Evolutionary conservation across 2,329 filamentous ascomycete species (phyloP).

Genomic region (Fusarium mexicanum): DNA sequence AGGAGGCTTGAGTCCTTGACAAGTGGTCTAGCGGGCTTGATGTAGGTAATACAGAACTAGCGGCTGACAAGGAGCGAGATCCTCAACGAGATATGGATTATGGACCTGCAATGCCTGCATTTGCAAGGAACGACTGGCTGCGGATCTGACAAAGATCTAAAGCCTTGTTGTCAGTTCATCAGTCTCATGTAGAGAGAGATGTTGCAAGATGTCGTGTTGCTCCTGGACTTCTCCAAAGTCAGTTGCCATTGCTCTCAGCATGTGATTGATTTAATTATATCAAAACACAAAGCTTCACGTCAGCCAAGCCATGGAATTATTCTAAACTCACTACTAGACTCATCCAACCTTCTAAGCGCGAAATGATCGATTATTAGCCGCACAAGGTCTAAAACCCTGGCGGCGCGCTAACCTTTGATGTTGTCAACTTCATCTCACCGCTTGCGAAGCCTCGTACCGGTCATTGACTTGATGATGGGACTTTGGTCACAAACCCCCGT

Average conservation of each 20-base stretch:
- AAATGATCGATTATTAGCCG: constrained; percentile 31
- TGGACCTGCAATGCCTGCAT: constrained; percentile 11
- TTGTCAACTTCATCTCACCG: constrained; percentile 38
- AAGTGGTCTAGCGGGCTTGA: constrained; percentile 15
- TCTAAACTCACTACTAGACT: constrained; percentile 16
- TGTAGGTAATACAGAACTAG: constrained; percentile 16
- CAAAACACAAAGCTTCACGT: background rate
- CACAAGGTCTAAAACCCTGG: constrained; percentile 31
- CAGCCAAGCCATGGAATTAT: constrained; percentile 8
- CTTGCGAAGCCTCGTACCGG: constrained; percentile 22
- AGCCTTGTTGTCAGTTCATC: constrained; percentile 11
- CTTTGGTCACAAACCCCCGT: constrained; percentile 21
- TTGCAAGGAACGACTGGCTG: constrained; percentile 21
- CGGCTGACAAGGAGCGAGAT: constrained; percentile 23
- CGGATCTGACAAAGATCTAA: constrained; percentile 36
- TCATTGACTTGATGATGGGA: constrained; percentile 19
- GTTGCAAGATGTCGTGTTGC: background rate
- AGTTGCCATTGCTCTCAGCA: background rate
- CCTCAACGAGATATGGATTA: constrained; percentile 2
- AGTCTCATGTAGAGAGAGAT: background rate
- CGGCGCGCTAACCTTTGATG: constrained; percentile 29
- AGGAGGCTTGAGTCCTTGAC: constrained; percentile 19
- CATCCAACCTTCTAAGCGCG: constrained; percentile 18
- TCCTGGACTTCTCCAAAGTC: background rate
- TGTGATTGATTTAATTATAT: background rate